Evolutionary conservation across 2,329 filamentous ascomycete genomes (phyloP).

Genomic region (Drechslera avenae): DNA sequence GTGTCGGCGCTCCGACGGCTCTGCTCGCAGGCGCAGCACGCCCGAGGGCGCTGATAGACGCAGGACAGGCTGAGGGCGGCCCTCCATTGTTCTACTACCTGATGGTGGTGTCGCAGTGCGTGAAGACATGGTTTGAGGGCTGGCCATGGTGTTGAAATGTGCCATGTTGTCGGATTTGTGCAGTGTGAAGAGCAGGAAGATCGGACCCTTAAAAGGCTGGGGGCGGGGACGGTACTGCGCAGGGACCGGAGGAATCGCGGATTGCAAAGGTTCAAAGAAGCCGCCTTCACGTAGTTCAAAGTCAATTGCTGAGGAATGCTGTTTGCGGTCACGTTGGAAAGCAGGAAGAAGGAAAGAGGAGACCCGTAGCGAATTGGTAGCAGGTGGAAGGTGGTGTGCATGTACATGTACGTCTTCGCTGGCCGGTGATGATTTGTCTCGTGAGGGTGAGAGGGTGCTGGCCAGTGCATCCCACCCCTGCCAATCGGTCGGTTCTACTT

Average conservation of each 20-base stretch:
- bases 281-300: slow-evolving; percentile 6
- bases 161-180: slow-evolving; percentile 80
- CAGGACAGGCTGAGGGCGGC: slow-evolving; percentile 38
- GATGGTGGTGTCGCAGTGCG: slow-evolving; percentile 26
- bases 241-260: slow-evolving; percentile 18
- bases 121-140: slow-evolving; percentile 23
- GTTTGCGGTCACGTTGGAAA: slow-evolving; percentile 6
- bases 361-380: slow-evolving; percentile 24
- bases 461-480: slow-evolving; percentile 31
- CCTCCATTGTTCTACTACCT: slow-evolving; percentile 33
- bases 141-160: slow-evolving; percentile 31
- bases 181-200: slow-evolving; percentile 62
- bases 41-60: slow-evolving; percentile 44
- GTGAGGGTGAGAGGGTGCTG: slow-evolving; percentile 12
- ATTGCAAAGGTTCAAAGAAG: slow-evolving; percentile 11
- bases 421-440: slow-evolving; percentile 41
- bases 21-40: slow-evolving; percentile 50
- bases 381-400: slow-evolving; percentile 27
- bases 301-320: slow-evolving; percentile 4
- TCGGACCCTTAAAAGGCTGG: slow-evolving; percentile 58
- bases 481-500: slow-evolving; percentile 20
- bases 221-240: slow-evolving; percentile 21
- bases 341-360: slow-evolving; percentile 17
- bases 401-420: slow-evolving; percentile 47
- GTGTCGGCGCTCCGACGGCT: slow-evolving; percentile 57